These are phyloP conservation scores for Wallacemonas sp. DNA, from an alignment of 208 protist species.

Conservation along the genomic window DNA sequence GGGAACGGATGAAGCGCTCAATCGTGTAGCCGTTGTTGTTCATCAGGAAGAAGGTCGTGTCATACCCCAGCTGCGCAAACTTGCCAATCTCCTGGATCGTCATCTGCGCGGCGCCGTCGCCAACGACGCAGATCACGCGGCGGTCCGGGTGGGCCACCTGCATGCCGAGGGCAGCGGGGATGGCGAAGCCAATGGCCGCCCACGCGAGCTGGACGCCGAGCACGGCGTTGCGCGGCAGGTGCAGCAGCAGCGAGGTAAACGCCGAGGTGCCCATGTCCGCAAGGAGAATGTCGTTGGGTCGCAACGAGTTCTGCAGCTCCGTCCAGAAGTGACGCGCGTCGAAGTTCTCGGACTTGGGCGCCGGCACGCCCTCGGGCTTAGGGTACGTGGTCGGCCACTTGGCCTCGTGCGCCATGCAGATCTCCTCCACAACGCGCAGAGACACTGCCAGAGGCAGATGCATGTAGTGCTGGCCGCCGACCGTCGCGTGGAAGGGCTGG, in stretches of 20 bases:
- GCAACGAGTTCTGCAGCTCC: slow-evolving; percentile 43
- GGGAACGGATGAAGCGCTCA: slow-evolving; percentile 52
- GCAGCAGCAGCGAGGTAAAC: slow-evolving; percentile 39
- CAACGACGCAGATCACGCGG: slow-evolving; percentile 47
- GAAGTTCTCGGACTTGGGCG: slow-evolving; percentile 21
- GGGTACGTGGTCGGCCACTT: slow-evolving; percentile 46
- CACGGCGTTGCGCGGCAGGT: slow-evolving; percentile 31
- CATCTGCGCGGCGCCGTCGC: slow-evolving; percentile 63
- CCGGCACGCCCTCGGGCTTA: slow-evolving; percentile 21
- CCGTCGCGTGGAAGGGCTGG: slow-evolving; percentile 42
- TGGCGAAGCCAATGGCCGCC: slow-evolving; percentile 57
- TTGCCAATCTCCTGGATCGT: slow-evolving; percentile 55
- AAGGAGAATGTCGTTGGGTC: slow-evolving; percentile 44
- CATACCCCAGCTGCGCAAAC: slow-evolving; percentile 24
- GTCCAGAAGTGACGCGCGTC: slow-evolving; percentile 47
- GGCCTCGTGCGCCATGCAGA: slow-evolving; percentile 28
- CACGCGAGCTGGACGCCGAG: slow-evolving; percentile 42
- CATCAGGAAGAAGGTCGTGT: slow-evolving; percentile 36
- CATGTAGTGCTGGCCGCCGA: slow-evolving; percentile 41
- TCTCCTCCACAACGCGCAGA: slow-evolving; percentile 35
- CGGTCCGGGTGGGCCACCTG: slow-evolving; percentile 47
- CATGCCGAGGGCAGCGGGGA: slow-evolving; percentile 50
- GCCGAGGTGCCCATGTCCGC: slow-evolving; percentile 55
- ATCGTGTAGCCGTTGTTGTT: slow-evolving; percentile 68
- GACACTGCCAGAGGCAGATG: slow-evolving; percentile 53